A percentile compares a stretch with the other conserved stretches of the same genome.
Evolutionary conservation across 2,329 filamentous ascomycete species (phyloP).

Genomic region (Orbilia oligospora): DNA sequence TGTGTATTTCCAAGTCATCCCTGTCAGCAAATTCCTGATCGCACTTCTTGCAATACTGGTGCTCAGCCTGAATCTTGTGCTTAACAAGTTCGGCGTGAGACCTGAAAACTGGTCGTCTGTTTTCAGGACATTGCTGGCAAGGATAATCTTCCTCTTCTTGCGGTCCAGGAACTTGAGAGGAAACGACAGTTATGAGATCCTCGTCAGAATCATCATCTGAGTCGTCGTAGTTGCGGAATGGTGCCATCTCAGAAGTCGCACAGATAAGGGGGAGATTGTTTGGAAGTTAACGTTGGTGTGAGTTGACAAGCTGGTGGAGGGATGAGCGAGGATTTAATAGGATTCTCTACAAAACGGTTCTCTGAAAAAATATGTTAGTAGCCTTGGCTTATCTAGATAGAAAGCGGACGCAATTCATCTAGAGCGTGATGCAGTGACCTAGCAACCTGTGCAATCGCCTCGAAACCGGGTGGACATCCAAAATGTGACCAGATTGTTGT

Average conservation of each 20-base stretch:
- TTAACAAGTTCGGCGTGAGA: conserved; percentile 49
- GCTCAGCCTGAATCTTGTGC: conserved; percentile 59
- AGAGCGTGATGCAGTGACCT: not conserved
- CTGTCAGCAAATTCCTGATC: conserved; percentile 60
- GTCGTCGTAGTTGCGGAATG: conserved; percentile 40
- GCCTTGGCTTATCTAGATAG: not conserved
- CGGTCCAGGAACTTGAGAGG: not conserved
- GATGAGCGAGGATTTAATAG: not conserved
- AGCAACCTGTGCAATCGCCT: not conserved
- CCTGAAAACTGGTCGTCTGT: conserved; percentile 35
- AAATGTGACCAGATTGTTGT: conserved; percentile 18
- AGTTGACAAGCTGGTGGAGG: not conserved
- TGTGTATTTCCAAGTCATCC: conserved; percentile 53
- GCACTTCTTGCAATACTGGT: conserved; percentile 60
- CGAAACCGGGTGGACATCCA: not conserved
- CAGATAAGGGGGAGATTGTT: not conserved
- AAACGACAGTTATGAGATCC: conserved; percentile 24
- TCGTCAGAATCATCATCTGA: conserved; percentile 61
- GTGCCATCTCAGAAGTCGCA: conserved; percentile 7
- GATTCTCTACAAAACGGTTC: no score
- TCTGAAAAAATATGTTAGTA: not conserved
- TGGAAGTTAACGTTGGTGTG: not conserved
- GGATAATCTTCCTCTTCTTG: conserved; percentile 5
- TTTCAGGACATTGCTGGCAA: conserved; percentile 30
- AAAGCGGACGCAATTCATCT: not conserved